These are phyloP conservation scores for Physocladia obscura DNA, from an alignment of 192 early-diverging fungal genomes.

Conservation along the genomic window DNA sequence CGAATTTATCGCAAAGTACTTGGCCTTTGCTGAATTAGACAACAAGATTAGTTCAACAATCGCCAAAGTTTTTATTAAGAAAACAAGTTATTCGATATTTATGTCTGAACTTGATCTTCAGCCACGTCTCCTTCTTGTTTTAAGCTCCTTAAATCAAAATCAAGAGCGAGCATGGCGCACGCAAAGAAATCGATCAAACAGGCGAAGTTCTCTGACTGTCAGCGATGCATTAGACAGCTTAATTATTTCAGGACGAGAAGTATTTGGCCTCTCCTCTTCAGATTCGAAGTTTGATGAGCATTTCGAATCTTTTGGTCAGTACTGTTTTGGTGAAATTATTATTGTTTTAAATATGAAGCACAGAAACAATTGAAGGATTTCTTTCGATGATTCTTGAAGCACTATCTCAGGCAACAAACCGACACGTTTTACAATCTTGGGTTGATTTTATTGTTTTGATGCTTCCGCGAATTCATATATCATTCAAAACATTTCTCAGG, in stretches of 20 bases:
- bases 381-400: constrained; percentile 62
- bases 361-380: constrained; percentile 51
- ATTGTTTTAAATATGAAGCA: neutral
- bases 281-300: constrained; percentile 13
- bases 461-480: constrained; percentile 59
- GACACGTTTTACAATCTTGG: constrained; percentile 73
- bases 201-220: constrained; percentile 15
- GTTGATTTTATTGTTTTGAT: constrained; percentile 70
- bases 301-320: neutral
- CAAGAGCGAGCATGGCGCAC: neutral
- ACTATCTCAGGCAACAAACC: constrained; percentile 56
- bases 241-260: constrained; percentile 20
- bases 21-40: neutral
- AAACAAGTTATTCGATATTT: neutral
- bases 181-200: neutral
- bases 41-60: neutral
- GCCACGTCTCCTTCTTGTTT: constrained; percentile 1
- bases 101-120: neutral
- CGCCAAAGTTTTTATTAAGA: neutral
- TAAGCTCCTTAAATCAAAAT: constrained; percentile 6
- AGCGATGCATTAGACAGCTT: constrained; percentile 17
- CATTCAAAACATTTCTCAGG: constrained; percentile 61
- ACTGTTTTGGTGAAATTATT: neutral
- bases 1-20: constrained; percentile 1
- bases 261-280: constrained; percentile 5